Percentiles rank a stretch among this genome's conserved stretches.
Conservation (phyloP, 768 basidiomycete species). For the Amanita inopinata region DNA sequence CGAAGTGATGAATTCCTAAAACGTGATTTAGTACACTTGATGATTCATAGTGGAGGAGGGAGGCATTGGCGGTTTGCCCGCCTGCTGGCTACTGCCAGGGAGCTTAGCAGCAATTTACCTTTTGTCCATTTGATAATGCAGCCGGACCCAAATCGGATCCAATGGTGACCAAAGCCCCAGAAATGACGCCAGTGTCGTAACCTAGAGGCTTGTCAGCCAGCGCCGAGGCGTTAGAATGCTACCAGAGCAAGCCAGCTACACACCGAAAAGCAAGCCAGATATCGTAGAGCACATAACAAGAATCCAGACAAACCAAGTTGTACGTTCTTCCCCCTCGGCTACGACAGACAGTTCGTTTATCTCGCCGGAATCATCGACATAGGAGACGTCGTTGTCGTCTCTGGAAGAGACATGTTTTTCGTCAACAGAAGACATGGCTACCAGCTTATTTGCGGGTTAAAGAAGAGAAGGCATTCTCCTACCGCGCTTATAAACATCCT, state of each 20-base stretch:
- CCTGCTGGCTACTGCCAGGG: too few species aligned
- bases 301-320: conserved; percentile 72
- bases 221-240: background rate
- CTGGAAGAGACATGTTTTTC: conserved; percentile 2
- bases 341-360: conserved; percentile 52
- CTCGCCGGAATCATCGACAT: conserved; percentile 38
- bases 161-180: conserved; percentile 72
- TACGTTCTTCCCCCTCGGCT: conserved; percentile 55
- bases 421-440: conserved; percentile 3
- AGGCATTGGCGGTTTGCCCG: too few species aligned
- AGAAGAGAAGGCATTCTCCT: too few species aligned
- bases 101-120: conserved; percentile 29
- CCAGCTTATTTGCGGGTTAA: background rate
- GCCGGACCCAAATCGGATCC: conserved; percentile 53
- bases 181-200: conserved; percentile 76
- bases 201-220: conserved; percentile 27
- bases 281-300: conserved; percentile 68
- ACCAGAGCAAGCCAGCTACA: conserved; percentile 14
- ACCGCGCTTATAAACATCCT: too few species aligned
- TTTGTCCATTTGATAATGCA: conserved; percentile 49
- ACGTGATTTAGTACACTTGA: too few species aligned
- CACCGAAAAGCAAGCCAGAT: conserved; percentile 68
- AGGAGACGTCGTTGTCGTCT: conserved; percentile 1
- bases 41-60: too few species aligned
- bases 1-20: conserved; percentile 72